Evolutionary conservation across 192 early-diverging fungal species (phyloP), one percentile per base, ranked within the genome.

Genomic region (Thamnidium elegans): DNA sequence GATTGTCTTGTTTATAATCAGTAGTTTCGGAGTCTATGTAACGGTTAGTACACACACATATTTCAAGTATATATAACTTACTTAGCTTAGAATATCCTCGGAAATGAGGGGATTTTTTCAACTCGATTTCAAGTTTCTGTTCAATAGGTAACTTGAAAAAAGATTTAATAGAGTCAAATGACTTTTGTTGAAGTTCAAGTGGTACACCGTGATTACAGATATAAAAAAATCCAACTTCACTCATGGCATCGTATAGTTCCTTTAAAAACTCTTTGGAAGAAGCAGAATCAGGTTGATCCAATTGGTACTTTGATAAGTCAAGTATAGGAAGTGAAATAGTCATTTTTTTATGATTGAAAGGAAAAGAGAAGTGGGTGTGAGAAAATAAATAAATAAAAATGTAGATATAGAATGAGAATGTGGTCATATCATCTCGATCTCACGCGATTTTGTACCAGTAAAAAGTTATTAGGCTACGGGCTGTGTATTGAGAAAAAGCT

Each of bases 171-270:
- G 52, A 26, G 14, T 76, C 56, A 50, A 88, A 72, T 26, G 81
- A 78, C 0, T 58, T 54, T 4, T 61, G 13, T 36, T 70, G 67
- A 9, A 69, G 39, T 47, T 48, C 50, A 26, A 44, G 14, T 54
- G 53, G 21, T 66, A 71, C 21, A 42, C 73, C 71, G 55, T 84
- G 83, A 55, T 72, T 69, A 8, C 64, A 72, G 54, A 87, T 71
- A 69, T 87, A 87, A 45, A 87, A 87, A 46, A 83, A 85, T 0
- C 83, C 85, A 9, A 84, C 66, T 26, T 81, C 67, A 26, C 78
- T 75, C 47, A 87, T 72, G 4, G 83, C 78, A 55, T 77, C 53
- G n/a, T 79, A 75, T 21, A 83, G 76, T 4, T 78, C 68, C 3
- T 42, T 47, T n/a, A 86, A 56, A 42, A 86, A 81, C 7, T 58